phyloP scores from a whole-genome alignment of 768 basidiomycete genomes.

The Amanita brunnescens region DNA sequence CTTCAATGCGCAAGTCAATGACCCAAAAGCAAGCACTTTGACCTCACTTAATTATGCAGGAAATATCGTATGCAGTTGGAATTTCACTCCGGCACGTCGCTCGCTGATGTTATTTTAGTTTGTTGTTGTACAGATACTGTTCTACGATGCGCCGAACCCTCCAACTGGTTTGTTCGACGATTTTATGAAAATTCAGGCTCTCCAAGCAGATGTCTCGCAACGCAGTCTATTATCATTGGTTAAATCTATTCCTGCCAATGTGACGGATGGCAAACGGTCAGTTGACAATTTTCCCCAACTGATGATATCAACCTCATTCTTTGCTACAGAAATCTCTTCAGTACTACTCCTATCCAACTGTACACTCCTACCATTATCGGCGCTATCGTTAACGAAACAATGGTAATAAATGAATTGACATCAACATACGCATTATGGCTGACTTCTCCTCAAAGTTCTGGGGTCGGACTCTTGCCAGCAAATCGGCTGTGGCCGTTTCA shows the following conservation, averaged over 20 bases:
- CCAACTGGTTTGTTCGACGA: constrained; percentile 44
- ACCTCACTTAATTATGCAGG: neutral
- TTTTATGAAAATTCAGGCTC: constrained; percentile 35
- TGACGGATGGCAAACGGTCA: constrained; percentile 17
- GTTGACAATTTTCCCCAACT: no score
- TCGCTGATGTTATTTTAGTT: neutral
- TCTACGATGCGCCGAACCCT: constrained; percentile 49
- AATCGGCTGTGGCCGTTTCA: constrained; percentile 25
- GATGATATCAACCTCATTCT: no score
- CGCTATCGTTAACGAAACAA: constrained; percentile 35
- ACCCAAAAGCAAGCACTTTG: constrained; percentile 5
- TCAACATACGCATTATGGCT: neutral
- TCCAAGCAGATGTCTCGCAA: constrained; percentile 30
- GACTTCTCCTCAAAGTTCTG: constrained; percentile 28
- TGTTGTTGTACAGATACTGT: constrained; percentile 29
- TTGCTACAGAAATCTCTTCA: constrained; percentile 18
- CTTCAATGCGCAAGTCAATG: neutral
- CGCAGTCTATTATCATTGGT: constrained; percentile 35
- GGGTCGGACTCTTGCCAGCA: constrained; percentile 24
- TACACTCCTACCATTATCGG: constrained; percentile 29
- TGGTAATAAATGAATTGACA: constrained; percentile 17
- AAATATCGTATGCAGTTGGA: neutral
- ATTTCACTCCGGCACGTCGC: no score
- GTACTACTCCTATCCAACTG: constrained; percentile 32
- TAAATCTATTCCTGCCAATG: constrained; percentile 24